Percentiles rank a stretch among this genome's conserved stretches.
These are phyloP conservation scores for Tylopilus plumbeoviolaceoides DNA, from an alignment of 768 basidiomycete genomes.

Conservation along the genomic window DNA sequence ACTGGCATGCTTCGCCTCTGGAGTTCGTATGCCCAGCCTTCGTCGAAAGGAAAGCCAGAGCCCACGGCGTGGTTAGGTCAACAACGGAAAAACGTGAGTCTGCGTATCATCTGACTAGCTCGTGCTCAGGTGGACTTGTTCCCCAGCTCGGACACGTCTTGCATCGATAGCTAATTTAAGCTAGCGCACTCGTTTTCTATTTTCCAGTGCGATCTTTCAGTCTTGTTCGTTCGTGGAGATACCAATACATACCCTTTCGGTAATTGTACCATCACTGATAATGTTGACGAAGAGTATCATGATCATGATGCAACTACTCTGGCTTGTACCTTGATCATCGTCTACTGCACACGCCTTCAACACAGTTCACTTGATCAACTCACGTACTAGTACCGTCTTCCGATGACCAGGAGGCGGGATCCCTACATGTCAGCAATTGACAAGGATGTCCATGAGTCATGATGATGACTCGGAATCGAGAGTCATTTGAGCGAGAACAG, in stretches of 20 bases:
- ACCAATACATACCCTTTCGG: constrained; percentile 7
- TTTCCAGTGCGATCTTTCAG: constrained; percentile 1
- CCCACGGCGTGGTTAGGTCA: constrained; percentile 69
- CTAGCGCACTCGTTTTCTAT: not conserved
- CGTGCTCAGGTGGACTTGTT: not conserved
- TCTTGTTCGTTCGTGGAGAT: constrained; percentile 4
- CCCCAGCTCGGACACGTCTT: constrained; percentile 29
- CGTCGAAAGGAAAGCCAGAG: constrained; percentile 41
- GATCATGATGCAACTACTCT: not conserved
- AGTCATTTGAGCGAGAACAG: no score
- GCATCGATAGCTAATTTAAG: constrained; percentile 15
- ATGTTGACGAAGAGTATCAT: not conserved
- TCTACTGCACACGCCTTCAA: no score
- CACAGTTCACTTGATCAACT: no score
- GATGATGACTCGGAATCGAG: no score
- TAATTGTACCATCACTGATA: not conserved
- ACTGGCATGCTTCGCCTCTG: constrained; percentile 62
- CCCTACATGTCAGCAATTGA: no score
- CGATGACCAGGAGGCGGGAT: no score
- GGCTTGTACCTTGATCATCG: no score
- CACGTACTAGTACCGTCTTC: no score
- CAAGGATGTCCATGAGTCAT: no score
- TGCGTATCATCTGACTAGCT: not conserved
- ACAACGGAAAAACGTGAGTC: constrained; percentile 50
- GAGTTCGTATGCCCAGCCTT: constrained; percentile 51